Conservation (phyloP, 257 asterid species). For the Solanum neorickii region DNA sequence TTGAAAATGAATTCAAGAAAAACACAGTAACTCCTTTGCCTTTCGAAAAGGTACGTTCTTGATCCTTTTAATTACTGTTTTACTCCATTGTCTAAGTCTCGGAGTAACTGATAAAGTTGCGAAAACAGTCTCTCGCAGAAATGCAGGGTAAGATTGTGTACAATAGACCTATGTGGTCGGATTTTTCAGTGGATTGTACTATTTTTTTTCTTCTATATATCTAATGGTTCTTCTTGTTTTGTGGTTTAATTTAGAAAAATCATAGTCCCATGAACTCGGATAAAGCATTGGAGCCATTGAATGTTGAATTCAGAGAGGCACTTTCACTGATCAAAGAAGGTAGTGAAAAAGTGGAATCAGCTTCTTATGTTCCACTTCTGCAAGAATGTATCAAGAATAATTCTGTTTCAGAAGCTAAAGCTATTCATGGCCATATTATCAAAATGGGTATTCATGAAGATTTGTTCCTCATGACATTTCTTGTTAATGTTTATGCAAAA, state of each 20-base stretch:
- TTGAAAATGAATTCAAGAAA: constrained; percentile 49
- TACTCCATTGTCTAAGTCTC: background rate
- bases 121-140: no score
- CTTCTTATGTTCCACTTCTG: constrained; percentile 54
- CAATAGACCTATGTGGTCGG: background rate
- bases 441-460: constrained; percentile 53
- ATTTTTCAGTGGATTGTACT: background rate
- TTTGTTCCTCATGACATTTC: constrained; percentile 60
- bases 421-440: constrained; percentile 54
- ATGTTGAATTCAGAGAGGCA: constrained; percentile 40
- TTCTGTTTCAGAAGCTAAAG: constrained; percentile 33
- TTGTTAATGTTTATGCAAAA: constrained; percentile 65
- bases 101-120: background rate
- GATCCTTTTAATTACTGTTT: background rate
- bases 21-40: constrained; percentile 31
- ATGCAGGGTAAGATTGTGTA: background rate
- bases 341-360: constrained; percentile 29
- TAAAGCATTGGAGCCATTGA: constrained; percentile 19
- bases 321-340: constrained; percentile 23
- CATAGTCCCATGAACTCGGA: constrained; percentile 28
- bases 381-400: constrained; percentile 48
- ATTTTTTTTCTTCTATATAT: background rate
- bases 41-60: constrained; percentile 43
- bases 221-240: background rate
- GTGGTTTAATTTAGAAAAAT: constrained; percentile 21